phyloP scores from a whole-genome alignment of 2,329 filamentous ascomycete genomes.

The Epichloe gansuensis region DNA sequence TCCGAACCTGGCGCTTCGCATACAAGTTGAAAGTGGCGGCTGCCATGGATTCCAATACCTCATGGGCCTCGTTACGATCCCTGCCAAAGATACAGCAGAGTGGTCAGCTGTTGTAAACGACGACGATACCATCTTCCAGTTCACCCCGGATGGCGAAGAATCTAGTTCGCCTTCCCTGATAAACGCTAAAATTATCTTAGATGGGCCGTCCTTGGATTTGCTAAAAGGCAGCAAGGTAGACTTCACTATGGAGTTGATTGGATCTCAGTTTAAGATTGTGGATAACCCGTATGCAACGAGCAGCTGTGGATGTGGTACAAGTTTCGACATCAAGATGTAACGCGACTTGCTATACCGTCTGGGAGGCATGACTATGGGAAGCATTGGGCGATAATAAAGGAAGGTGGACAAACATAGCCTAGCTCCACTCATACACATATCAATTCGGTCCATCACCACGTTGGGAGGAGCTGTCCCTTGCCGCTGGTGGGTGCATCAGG shows the following conservation, averaged over 20 bases:
- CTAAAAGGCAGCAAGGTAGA: conserved; percentile 91
- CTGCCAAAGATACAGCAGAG: conserved; percentile 23
- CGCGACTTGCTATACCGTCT: background rate
- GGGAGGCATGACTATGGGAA: background rate
- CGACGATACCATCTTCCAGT: conserved; percentile 83
- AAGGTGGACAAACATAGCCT: background rate
- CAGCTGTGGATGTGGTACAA: conserved; percentile 94
- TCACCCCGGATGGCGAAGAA: conserved; percentile 37
- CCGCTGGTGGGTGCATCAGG: too few relatives aligned
- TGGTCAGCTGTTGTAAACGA: conserved; percentile 36
- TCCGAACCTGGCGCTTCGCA: conserved; percentile 73
- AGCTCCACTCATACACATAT: conserved; percentile 1
- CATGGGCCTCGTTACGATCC: conserved; percentile 68
- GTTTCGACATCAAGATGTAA: conserved; percentile 79
- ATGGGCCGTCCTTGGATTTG: conserved; percentile 75
- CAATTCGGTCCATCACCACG: too few relatives aligned
- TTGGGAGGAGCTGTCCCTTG: too few relatives aligned
- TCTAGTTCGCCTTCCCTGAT: conserved; percentile 16
- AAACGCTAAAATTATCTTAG: conserved; percentile 72
- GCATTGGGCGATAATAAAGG: background rate
- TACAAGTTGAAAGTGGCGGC: conserved; percentile 84
- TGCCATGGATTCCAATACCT: conserved; percentile 98
- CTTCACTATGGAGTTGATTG: conserved; percentile 89
- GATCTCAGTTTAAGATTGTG: conserved; percentile 83
- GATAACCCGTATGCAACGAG: conserved; percentile 87